Percentiles rank a stretch among this genome's conserved stretches.
These are phyloP conservation scores for Pseudisothecium myosuroides DNA, from an alignment of 225 moss, liverwort and hornwort genomes.

Conservation along the genomic window DNA sequence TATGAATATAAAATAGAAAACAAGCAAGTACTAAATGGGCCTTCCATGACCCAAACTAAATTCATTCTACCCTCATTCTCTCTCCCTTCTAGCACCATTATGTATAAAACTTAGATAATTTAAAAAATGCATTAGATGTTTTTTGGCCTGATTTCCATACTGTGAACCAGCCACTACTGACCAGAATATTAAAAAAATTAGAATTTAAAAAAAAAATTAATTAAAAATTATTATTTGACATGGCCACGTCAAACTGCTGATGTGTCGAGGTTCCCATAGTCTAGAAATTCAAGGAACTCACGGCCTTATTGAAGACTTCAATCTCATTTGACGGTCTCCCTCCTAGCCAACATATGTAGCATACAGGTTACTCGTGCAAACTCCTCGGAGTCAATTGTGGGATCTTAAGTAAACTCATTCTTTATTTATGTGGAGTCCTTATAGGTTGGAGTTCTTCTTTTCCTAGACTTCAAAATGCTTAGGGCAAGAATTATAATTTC, in stretches of 20 bases:
- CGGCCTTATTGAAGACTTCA: too few species aligned
- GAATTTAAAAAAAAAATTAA: too few species aligned
- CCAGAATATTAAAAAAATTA: too few species aligned
- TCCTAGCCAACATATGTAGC: fast-evolving
- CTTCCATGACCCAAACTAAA: background rate
- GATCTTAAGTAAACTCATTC: background rate
- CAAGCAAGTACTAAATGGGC: background rate
- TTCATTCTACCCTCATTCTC: background rate
- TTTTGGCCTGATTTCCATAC: too few species aligned
- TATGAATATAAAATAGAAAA: background rate
- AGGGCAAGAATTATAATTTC: too few species aligned
- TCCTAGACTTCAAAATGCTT: background rate
- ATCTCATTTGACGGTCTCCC: too few species aligned
- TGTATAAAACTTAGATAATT: background rate
- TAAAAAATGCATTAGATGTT: too few species aligned
- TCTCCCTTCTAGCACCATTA: background rate
- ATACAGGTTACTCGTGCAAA: background rate
- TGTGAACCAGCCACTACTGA: too few species aligned
- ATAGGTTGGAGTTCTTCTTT: fast-evolving
- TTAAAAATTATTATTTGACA: too few species aligned
- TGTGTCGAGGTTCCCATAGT: too few species aligned
- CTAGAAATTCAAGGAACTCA: too few species aligned
- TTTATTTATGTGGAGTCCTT: fast-evolving
- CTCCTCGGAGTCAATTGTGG: fast-evolving
- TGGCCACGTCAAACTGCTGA: too few species aligned